These are phyloP conservation scores for Candida coleopterorum DNA, from an alignment of 805 yeast species.

Conservation along the genomic window DNA sequence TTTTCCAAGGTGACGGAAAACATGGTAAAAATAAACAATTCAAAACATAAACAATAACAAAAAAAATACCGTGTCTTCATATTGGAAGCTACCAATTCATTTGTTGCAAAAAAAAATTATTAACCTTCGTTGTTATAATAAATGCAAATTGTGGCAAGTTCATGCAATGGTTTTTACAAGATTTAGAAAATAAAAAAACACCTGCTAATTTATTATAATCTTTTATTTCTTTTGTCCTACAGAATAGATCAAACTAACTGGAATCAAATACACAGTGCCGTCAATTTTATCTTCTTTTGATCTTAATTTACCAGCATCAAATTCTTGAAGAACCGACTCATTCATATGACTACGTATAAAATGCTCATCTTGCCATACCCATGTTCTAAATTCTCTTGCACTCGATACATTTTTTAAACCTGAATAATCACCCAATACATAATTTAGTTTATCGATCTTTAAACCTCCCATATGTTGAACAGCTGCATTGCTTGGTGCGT, in stretches of 20 bases:
- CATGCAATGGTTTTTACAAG: too few species aligned
- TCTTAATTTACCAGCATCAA: slow-evolving; percentile 14
- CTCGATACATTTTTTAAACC: slow-evolving; percentile 19
- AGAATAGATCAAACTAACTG: slow-evolving; percentile 22
- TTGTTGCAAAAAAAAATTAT: too few species aligned
- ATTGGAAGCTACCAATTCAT: too few species aligned
- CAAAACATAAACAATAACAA: too few species aligned
- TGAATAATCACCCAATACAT: slow-evolving; percentile 17
- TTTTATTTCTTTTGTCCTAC: slow-evolving; percentile 18
- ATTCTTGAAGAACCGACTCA: slow-evolving; percentile 9
- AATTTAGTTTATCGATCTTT: slow-evolving; percentile 18
- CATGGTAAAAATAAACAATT: too few species aligned
- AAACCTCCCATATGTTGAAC: slow-evolving; percentile 32
- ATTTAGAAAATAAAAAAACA: too few species aligned
- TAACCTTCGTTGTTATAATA: too few species aligned
- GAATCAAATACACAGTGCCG: slow-evolving; percentile 12
- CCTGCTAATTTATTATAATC: too few species aligned
- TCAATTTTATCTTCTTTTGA: slow-evolving; percentile 10
- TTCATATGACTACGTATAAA: slow-evolving; percentile 24
- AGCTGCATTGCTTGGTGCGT: slow-evolving; percentile 10
- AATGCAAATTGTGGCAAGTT: too few species aligned
- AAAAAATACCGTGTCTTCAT: too few species aligned
- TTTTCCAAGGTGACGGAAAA: too few species aligned
- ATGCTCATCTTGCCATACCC: slow-evolving; percentile 20
- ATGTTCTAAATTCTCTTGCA: slow-evolving; percentile 16